These are phyloP conservation scores for Aspergillus avenaceus DNA, from an alignment of 495 filamentous ascomycete species.

Conservation along the genomic window DNA sequence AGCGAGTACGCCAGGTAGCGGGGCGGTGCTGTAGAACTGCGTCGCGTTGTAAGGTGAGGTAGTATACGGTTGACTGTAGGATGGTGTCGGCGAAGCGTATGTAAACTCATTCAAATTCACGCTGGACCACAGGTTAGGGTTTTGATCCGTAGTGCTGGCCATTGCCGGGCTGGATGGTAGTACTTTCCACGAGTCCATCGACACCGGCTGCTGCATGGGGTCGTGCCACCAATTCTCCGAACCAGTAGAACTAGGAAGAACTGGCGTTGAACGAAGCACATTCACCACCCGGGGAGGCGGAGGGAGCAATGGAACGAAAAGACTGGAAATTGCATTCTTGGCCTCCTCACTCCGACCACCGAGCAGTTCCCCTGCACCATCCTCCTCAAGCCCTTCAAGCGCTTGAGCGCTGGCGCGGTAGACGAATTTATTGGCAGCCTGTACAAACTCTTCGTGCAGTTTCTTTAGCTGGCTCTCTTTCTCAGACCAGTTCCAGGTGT, in stretches of 20 bases:
- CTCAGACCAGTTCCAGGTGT: conserved; percentile 93
- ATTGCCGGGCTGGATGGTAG: conserved; percentile 81
- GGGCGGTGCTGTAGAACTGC: conserved; percentile 64
- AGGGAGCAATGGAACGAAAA: conserved; percentile 86
- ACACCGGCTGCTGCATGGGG: conserved; percentile 53
- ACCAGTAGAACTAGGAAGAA: conserved; percentile 83
- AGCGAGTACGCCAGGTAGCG: conserved; percentile 58
- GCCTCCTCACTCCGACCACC: conserved; percentile 91
- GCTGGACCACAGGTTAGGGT: conserved; percentile 74
- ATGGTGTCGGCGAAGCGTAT: conserved; percentile 68
- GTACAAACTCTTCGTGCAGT: conserved; percentile 94
- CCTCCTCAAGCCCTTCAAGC: conserved; percentile 94
- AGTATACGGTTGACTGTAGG: conserved; percentile 76
- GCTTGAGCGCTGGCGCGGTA: conserved; percentile 87
- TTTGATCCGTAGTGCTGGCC: conserved; percentile 65
- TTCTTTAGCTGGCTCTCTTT: conserved; percentile 97
- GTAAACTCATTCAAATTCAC: conserved; percentile 65
- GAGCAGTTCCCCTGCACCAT: conserved; percentile 90
- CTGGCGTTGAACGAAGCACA: conserved; percentile 75
- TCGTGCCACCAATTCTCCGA: conserved; percentile 75
- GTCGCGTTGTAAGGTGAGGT: conserved; percentile 64
- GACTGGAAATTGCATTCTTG: conserved; percentile 76
- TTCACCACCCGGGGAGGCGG: conserved; percentile 92
- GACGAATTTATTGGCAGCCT: conserved; percentile 96
- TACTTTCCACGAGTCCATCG: conserved; percentile 90